A percentile compares a stretch with the other conserved stretches of the same genome.
Evolutionary conservation across 2,329 filamentous ascomycete genomes (phyloP).

Genomic region (Aspergillus nomiae): DNA sequence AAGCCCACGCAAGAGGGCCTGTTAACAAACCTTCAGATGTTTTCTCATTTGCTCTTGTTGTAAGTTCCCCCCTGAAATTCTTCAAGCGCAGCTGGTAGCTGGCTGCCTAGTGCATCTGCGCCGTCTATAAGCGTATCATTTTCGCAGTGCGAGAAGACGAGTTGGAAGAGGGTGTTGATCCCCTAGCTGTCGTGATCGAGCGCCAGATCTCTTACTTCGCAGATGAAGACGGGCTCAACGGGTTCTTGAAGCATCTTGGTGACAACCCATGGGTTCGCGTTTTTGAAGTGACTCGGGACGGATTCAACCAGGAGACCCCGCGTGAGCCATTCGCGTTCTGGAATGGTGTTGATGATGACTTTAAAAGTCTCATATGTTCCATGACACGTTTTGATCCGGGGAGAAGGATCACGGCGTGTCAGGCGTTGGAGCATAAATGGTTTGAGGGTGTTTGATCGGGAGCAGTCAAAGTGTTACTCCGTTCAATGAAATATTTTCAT

Average conservation of each 20-base stretch:
- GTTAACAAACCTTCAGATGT: slow-evolving; percentile 37
- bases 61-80: slow-evolving; percentile 10
- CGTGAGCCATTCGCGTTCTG: slow-evolving; percentile 46
- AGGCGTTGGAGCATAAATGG: slow-evolving; percentile 37
- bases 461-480: too few relatives aligned
- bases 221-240: slow-evolving; percentile 44
- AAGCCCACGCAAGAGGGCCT: slow-evolving; percentile 29
- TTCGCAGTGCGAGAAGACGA: slow-evolving; percentile 42
- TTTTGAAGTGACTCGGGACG: slow-evolving; percentile 40
- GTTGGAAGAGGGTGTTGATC: slow-evolving; percentile 35
- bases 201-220: slow-evolving; percentile 53
- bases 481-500: too few relatives aligned
- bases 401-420: slow-evolving; percentile 33
- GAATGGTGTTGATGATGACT: slow-evolving; percentile 38
- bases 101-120: slow-evolving; percentile 46
- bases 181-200: slow-evolving; percentile 45
- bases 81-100: background rate
- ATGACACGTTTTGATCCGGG: slow-evolving; percentile 38
- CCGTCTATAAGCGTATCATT: slow-evolving; percentile 45
- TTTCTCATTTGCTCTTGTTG: slow-evolving; percentile 40
- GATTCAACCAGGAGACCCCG: slow-evolving; percentile 46
- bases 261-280: slow-evolving; percentile 43
- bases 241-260: slow-evolving; percentile 46
- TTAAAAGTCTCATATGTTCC: slow-evolving; percentile 30
- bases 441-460: slow-evolving; percentile 16